phyloP scores from a whole-genome alignment of 129 eudicot species.

The Silybum marianum region DNA sequence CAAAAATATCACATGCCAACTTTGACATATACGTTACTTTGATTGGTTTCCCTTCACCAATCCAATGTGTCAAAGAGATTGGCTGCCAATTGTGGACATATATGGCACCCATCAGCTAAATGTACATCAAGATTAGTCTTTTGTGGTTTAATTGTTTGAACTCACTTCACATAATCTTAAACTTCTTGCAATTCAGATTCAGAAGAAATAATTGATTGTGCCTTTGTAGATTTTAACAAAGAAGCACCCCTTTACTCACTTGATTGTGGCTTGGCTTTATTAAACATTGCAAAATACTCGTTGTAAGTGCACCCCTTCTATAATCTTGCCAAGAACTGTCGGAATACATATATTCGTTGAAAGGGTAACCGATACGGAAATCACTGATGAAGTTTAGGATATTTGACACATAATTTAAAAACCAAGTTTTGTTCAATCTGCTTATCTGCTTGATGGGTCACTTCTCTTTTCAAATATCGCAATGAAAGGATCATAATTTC shows the following conservation, averaged over 20 bases:
- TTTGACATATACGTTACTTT: neutral
- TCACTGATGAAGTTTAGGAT: neutral
- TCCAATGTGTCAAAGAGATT: neutral
- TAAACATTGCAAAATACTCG: neutral
- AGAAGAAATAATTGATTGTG: neutral
- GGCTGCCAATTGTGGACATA: neutral
- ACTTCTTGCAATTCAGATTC: neutral
- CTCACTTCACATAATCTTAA: neutral
- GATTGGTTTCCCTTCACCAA: neutral
- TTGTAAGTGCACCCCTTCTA: constrained; percentile 6
- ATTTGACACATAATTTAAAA: constrained; percentile 10
- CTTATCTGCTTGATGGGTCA: neutral
- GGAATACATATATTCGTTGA: neutral
- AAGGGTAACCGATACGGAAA: neutral
- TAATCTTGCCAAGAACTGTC: constrained; percentile 9
- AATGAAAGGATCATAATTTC: constrained; percentile 10
- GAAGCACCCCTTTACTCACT: neutral
- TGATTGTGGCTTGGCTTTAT: neutral
- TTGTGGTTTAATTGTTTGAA: neutral
- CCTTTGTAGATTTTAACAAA: neutral
- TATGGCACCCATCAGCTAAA: neutral
- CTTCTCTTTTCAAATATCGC: constrained; percentile 4
- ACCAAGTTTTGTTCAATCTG: constrained; percentile 2
- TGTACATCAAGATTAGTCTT: neutral
- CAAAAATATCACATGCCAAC: neutral